Base-by-base conservation (phyloP, 2,329 filamentous ascomycete genomes). In the Leptographium radiaticola region DNA sequence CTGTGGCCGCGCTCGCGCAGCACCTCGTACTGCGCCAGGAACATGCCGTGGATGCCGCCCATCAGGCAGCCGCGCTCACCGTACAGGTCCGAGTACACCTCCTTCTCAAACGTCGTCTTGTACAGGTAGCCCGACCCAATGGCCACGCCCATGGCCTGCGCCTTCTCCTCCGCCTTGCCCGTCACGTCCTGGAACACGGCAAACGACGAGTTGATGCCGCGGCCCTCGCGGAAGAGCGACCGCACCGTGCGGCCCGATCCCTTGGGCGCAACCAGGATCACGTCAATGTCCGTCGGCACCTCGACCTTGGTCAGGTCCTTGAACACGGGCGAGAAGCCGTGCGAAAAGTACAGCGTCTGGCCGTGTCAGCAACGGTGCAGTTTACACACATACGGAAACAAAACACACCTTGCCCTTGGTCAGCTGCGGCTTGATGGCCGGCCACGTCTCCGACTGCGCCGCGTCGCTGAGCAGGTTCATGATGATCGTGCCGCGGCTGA, bases 41-140 rank as follows among this genome's bases (percentile, higher is more conserved):
- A 98, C 93, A 98, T 98, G 71, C 93, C 93, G 83, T 98, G 93
- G 75, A 98, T 98, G 74, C 93, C 93, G 66, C 93, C 93, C 93
- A 98, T 98, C 68, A 98, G 80, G 84, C 93, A 98, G 71, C 93
- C 93, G 77, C 93, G 90, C 86, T 98, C 93, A 74, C 93, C 93
- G 80, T 98, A 98, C 63, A 98, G 85, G 76, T 97, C 93, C 59
- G 89, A 96, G 87, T 95, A 95, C 70, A 98, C 93, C 80, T 98
- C 93, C 86, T 98, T 98, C 83, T 98, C 86, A 69, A 98, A 98
- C 71, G 93, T 98, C 70, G 93, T 98, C 86, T 97, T 87, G 84
- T 98, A 98, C 65, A 98, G 87, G 83, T 98, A 98, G 68, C 93
- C 93, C 67, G 86, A 89, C 71, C 91, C 93, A 70, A 98, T 87